These are phyloP conservation scores for Mycena pura DNA, from an alignment of 768 basidiomycete genomes.

Conservation along the genomic window DNA sequence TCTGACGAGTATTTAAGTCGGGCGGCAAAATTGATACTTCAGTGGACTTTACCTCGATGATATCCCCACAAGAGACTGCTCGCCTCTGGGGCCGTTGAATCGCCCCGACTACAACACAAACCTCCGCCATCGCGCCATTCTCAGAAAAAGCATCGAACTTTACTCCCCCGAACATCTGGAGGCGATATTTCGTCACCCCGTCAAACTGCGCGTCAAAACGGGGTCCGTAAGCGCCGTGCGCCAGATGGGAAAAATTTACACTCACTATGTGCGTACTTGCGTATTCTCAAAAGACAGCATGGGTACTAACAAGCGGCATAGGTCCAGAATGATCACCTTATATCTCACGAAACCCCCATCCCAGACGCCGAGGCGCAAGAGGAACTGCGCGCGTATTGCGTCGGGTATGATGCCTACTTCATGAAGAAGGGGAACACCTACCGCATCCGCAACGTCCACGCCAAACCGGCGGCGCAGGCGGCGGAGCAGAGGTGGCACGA, in stretches of 20 bases:
- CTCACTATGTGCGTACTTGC: not conserved
- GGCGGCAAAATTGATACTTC: too few species aligned
- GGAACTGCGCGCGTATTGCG: not conserved
- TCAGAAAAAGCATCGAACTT: constrained; percentile 4
- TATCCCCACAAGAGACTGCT: not conserved
- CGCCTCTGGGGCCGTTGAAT: not conserved
- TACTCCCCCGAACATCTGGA: not conserved
- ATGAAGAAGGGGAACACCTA: not conserved
- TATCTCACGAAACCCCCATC: not conserved
- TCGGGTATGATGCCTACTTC: not conserved
- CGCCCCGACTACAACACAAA: not conserved
- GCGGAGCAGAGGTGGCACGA: not conserved
- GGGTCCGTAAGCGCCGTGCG: not conserved
- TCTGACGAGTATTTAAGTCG: too few species aligned
- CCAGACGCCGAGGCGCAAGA: not conserved
- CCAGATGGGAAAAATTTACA: not conserved
- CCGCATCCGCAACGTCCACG: not conserved
- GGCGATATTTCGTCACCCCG: not conserved
- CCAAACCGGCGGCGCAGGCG: not conserved
- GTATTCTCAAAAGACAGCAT: not conserved
- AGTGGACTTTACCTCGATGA: too few species aligned
- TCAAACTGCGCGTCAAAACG: not conserved
- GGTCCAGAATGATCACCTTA: not conserved
- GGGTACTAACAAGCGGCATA: not conserved
- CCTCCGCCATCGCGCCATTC: not conserved